Base-by-base conservation (phyloP, 495 filamentous ascomycete species). In the Jackrogersella minutella region DNA sequence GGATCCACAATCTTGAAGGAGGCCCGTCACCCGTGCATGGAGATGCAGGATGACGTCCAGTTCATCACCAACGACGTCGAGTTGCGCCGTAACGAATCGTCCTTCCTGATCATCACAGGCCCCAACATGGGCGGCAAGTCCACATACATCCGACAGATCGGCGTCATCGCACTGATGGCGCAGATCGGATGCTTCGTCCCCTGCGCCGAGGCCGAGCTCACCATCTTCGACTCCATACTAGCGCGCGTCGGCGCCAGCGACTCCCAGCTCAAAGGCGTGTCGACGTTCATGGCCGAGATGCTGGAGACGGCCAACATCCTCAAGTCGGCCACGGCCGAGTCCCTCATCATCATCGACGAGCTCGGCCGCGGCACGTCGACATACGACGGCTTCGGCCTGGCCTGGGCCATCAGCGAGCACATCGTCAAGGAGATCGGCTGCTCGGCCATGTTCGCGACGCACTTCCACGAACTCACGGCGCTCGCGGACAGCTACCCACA, bases 211-310 rank as follows among this genome's bases (percentile, higher is more conserved):
- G 94, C 95, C 14, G 93, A 97, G 70, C 79, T 99, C 52, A 96
- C 93, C 21, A 92, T 99, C 59, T 99, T 98, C 77, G 95, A 99
- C 79, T 96, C 92, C 73, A 97, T 99, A 58, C 92, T 99, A 31
- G 96, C 95, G 7, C 90, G 95, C 66, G 95, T 99, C 3, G 95
- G 95, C 51, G 95, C 95, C 3, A 93, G 89, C 73, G 95, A 99
- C 76, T 93, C 90, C 5, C 95, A 98, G 74, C 87, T 99, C 34
- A 99, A 99, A 78, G 95, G 95, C 33, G 96, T 99, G 6, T 96
- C 92, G 37, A 99, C 95, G 0, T 99, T 99, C 82, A 99, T 99
- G 96, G 96, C 96, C 0, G 95, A 99, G 80, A 99, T 99, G 95
- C 85, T 99, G 22, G 95, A 99, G 73, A 99, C 95, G 0, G 92